Evolutionary conservation across 108 stramenopile species (phyloP).

Genomic region (Cyclotella atomus): DNA sequence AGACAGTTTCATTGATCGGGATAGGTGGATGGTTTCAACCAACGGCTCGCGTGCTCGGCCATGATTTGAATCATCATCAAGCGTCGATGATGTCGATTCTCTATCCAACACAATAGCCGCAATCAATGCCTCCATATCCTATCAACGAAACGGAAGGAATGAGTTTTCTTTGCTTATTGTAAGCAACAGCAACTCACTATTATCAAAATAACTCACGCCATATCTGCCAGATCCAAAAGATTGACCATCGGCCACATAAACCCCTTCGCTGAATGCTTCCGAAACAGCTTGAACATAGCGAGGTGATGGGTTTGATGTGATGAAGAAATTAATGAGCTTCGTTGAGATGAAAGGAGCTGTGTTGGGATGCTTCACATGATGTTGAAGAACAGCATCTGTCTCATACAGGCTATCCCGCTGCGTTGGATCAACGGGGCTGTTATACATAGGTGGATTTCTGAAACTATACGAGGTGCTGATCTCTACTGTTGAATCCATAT

Average conservation of each 20-base stretch:
- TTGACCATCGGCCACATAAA: conserved; percentile 9
- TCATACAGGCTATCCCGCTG: conserved; percentile 31
- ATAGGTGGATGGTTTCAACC: conserved; percentile 44
- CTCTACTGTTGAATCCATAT: conserved; percentile 43
- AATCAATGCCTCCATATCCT: conserved; percentile 53
- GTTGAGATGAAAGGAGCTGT: conserved; percentile 64
- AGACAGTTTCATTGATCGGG: conserved; percentile 20
- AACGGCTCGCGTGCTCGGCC: conserved; percentile 55
- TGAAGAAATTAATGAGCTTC: conserved; percentile 52
- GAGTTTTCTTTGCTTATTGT: neutral
- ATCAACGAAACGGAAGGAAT: neutral
- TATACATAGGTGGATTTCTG: conserved; percentile 48
- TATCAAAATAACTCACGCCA: conserved; percentile 29
- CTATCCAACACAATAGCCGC: conserved; percentile 66
- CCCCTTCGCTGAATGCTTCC: conserved; percentile 55
- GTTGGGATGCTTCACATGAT: conserved; percentile 48
- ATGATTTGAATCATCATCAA: conserved; percentile 62
- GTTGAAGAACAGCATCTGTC: conserved; percentile 45
- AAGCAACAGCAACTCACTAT: neutral
- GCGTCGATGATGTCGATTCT: conserved; percentile 47
- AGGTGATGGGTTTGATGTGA: conserved; percentile 68
- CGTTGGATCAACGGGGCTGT: conserved; percentile 20
- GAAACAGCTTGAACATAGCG: conserved; percentile 56
- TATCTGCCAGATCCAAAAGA: conserved; percentile 58
- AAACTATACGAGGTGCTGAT: conserved; percentile 30